Percentiles rank a stretch among this genome's conserved stretches.
phyloP scores from a whole-genome alignment of 805 yeast species.

The Dipodascus geniculatus region DNA sequence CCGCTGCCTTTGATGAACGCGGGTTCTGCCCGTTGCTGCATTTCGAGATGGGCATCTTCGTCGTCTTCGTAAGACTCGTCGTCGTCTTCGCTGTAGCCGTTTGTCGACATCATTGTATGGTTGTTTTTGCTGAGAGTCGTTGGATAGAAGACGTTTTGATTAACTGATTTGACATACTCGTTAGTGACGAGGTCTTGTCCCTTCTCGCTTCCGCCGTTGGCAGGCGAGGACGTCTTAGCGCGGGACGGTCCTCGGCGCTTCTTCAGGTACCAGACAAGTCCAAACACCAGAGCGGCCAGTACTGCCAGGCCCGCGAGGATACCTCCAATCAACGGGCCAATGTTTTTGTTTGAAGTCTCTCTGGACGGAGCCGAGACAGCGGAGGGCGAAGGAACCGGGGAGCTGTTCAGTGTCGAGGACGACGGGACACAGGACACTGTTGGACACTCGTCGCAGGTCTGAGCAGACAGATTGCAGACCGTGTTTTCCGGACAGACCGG shows the following conservation, averaged over 20 bases:
- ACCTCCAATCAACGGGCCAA: neutral
- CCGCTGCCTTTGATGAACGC: neutral
- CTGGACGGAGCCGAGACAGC: neutral
- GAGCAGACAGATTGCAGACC: neutral
- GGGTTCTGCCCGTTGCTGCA: neutral
- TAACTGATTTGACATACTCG: neutral
- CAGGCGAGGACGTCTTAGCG: too few species aligned
- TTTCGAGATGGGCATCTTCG: neutral
- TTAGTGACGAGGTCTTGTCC: neutral
- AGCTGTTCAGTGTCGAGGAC: neutral
- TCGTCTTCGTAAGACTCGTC: neutral
- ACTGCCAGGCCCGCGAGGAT: neutral
- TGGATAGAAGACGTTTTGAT: neutral
- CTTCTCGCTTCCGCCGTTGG: too few species aligned
- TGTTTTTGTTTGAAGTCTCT: neutral
- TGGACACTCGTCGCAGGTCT: conserved; percentile 2
- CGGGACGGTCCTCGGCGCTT: neutral
- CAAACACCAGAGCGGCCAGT: neutral
- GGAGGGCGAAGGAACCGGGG: neutral
- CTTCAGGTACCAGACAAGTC: neutral
- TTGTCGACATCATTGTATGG: neutral
- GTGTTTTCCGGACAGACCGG: neutral
- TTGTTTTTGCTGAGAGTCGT: neutral
- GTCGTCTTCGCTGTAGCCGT: neutral
- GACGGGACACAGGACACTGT: neutral